Evolutionary conservation across 2,329 filamentous ascomycete species (phyloP).

Genomic region (Ascochyta rabiei): DNA sequence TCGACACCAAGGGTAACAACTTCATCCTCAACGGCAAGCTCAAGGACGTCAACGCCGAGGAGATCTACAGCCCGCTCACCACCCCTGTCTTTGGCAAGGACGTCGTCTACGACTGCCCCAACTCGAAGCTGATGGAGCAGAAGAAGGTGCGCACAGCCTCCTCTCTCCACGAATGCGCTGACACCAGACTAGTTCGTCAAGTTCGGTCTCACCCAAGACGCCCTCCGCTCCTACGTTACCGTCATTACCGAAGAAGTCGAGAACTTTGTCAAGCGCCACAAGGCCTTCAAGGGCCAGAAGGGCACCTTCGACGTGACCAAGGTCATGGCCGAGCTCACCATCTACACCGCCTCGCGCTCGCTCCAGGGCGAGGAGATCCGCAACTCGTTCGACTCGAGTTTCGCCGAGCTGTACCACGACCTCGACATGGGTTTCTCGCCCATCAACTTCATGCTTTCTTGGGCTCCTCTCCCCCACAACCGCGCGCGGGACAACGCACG

Average conservation of each 20-base stretch:
- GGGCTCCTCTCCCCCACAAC: conserved; percentile 89
- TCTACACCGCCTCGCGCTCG: conserved; percentile 85
- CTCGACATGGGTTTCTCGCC: conserved; percentile 89
- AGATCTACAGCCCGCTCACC: conserved; percentile 81
- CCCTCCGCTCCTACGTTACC: conserved; percentile 76
- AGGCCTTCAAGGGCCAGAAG: conserved; percentile 69
- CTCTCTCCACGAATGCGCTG: neutral
- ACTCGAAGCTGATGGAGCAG: conserved; percentile 93
- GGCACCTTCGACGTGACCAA: conserved; percentile 75
- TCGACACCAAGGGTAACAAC: conserved; percentile 83
- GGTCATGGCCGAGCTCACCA: conserved; percentile 83
- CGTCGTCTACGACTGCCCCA: conserved; percentile 90
- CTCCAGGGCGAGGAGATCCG: conserved; percentile 86
- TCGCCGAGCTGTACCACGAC: conserved; percentile 84
- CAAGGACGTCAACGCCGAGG: conserved; percentile 87
- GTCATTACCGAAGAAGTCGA: conserved; percentile 78
- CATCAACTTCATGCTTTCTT: conserved; percentile 89
- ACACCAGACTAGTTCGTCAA: conserved; percentile 71
- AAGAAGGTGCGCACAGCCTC: conserved; percentile 71
- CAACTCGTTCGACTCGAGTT: conserved; percentile 76
- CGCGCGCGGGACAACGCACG: conserved; percentile 80
- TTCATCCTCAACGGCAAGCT: conserved; percentile 92
- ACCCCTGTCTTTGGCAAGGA: conserved; percentile 78
- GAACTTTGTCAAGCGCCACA: conserved; percentile 71
- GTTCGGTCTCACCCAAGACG: conserved; percentile 75